These are phyloP conservation scores for Conticribra weissflogii DNA, from an alignment of 108 stramenopile genomes.

Conservation along the genomic window DNA sequence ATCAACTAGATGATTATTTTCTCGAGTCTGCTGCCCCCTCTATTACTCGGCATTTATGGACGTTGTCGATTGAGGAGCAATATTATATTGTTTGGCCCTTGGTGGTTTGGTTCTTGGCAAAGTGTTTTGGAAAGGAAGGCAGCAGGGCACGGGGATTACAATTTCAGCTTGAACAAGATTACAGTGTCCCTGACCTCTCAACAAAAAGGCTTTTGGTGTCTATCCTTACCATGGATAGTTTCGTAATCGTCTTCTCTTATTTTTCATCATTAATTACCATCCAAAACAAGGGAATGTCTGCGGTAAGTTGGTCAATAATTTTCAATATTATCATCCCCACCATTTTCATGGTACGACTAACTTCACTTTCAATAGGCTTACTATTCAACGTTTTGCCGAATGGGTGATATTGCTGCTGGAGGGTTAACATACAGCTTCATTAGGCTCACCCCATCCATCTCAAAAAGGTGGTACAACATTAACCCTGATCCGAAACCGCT, in stretches of 20 bases:
- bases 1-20: not conserved
- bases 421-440: not conserved
- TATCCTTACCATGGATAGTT: no score
- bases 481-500: not conserved
- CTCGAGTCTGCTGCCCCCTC: not conserved
- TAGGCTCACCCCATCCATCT: not conserved
- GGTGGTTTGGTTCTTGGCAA: not conserved
- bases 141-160: no score
- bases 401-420: not conserved
- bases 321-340: no score
- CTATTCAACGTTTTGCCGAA: not conserved
- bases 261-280: no score
- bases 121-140: not conserved
- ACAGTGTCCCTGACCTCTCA: no score
- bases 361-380: no score
- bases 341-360: no score
- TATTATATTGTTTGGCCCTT: not conserved
- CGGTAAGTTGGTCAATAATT: no score
- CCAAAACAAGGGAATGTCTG: no score
- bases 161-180: no score
- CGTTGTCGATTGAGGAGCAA: not conserved
- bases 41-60: not conserved
- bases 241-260: no score
- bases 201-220: no score
- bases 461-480: not conserved